A percentile compares a stretch with the other conserved stretches of the same genome.
Evolutionary conservation across 805 yeast species (phyloP).

Genomic region (Zygoascus biomembranicola): DNA sequence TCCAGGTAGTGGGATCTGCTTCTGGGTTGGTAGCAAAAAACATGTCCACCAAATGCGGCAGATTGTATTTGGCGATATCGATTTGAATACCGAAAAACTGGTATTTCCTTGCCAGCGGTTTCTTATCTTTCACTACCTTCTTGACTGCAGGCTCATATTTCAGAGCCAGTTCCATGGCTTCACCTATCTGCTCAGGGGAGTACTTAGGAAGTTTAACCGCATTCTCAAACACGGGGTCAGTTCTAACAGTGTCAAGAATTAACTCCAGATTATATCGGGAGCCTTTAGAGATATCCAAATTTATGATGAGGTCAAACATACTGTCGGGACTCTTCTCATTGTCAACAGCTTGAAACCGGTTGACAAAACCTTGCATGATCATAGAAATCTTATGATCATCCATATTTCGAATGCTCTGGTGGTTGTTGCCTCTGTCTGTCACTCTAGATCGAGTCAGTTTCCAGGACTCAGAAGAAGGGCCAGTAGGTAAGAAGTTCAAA

Average conservation of each 20-base stretch:
- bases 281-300: conserved; percentile 44
- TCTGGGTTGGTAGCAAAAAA: conserved; percentile 12
- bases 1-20: conserved; percentile 8
- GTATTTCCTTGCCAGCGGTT: not conserved
- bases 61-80: not conserved
- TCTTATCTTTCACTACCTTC: conserved; percentile 25
- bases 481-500: conserved; percentile 51
- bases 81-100: conserved; percentile 2
- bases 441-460: conserved; percentile 53
- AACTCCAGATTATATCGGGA: conserved; percentile 42
- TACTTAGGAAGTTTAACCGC: conserved; percentile 25
- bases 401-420: conserved; percentile 64
- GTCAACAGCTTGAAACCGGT: conserved; percentile 57
- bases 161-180: conserved; percentile 47
- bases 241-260: conserved; percentile 37
- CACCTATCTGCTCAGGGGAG: conserved; percentile 32
- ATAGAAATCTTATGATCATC: conserved; percentile 43
- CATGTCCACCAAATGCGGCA: conserved; percentile 15
- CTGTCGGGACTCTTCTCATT: conserved; percentile 46
- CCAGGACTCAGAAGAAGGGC: conserved; percentile 17
- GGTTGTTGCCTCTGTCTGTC: conserved; percentile 69
- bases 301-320: conserved; percentile 56
- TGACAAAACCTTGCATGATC: conserved; percentile 68
- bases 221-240: conserved; percentile 36
- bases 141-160: conserved; percentile 45